A percentile compares a stretch with the other conserved stretches of the same genome.
phyloP scores from a whole-genome alignment of 2,329 filamentous ascomycete genomes.

The Emergomyces pasteurianus region DNA sequence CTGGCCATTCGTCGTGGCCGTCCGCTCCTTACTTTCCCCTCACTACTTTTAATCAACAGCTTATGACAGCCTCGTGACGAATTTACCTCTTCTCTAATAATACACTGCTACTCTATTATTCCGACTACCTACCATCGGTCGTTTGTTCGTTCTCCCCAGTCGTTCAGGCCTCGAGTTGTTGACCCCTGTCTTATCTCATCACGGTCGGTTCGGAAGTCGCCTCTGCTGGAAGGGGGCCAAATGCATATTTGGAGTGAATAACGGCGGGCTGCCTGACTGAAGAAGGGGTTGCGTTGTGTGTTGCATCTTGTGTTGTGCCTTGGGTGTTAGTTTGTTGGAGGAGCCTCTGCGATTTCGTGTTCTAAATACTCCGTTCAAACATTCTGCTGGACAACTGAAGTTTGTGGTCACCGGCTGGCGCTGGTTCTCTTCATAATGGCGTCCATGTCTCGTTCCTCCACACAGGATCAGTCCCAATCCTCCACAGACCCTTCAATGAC shows the following conservation, averaged over 20 bases:
- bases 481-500: conserved; percentile 11
- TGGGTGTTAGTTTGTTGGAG: not conserved
- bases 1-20: conserved; percentile 24
- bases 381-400: not conserved
- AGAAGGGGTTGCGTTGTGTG: not conserved
- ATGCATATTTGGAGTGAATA: not conserved
- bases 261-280: not conserved
- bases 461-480: conserved; percentile 15
- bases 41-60: not conserved
- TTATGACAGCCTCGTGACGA: conserved; percentile 1
- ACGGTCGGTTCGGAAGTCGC: conserved; percentile 3
- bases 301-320: not conserved
- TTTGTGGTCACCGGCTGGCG: not conserved
- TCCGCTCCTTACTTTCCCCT: conserved; percentile 24
- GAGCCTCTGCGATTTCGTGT: not conserved
- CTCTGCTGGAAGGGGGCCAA: conserved; percentile 1
- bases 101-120: not conserved
- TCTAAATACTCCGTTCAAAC: not conserved
- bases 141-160: not conserved
- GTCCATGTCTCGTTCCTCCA: conserved; percentile 19
- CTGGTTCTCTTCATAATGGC: conserved; percentile 4
- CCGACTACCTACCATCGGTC: not conserved
- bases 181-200: not conserved
- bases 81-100: not conserved
- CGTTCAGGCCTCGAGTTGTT: not conserved